Conservation (phyloP, 805 yeast genomes). For the Candida orba region DNA sequence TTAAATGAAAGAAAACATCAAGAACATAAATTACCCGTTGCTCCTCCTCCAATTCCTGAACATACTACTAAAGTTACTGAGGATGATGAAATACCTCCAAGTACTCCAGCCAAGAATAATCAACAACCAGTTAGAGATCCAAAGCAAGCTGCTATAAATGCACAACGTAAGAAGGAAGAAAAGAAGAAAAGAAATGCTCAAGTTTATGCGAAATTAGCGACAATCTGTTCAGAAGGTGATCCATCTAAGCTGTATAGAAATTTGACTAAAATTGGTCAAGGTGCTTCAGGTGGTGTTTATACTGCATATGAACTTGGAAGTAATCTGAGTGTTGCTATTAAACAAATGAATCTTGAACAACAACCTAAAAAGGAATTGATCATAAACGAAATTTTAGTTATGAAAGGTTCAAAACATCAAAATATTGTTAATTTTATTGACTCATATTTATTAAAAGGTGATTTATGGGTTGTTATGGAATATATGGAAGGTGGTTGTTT, state of each 20-base stretch:
- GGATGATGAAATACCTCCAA: slow-evolving; percentile 1
- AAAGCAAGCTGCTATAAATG: slow-evolving; percentile 44
- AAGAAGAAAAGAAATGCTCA: slow-evolving; percentile 66
- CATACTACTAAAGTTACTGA: neutral
- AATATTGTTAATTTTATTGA: slow-evolving; percentile 94
- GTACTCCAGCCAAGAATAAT: slow-evolving; percentile 27
- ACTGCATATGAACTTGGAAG: slow-evolving; percentile 65
- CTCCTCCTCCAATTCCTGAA: slow-evolving; percentile 1
- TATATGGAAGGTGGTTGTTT: slow-evolving; percentile 98
- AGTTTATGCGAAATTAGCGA: slow-evolving; percentile 59
- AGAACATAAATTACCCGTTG: neutral
- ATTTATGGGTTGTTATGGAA: slow-evolving; percentile 97
- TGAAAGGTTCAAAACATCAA: slow-evolving; percentile 85
- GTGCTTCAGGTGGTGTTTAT: slow-evolving; percentile 96
- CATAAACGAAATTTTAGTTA: slow-evolving; percentile 90
- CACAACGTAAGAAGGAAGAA: slow-evolving; percentile 71
- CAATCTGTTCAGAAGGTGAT: slow-evolving; percentile 80
- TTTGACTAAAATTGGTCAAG: slow-evolving; percentile 88
- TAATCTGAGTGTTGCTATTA: slow-evolving; percentile 74
- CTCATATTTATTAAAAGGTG: slow-evolving; percentile 68
- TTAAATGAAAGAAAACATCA: slow-evolving; percentile 11
- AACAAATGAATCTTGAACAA: slow-evolving; percentile 89
- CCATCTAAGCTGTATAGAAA: slow-evolving; percentile 65
- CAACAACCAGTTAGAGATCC: slow-evolving; percentile 43
- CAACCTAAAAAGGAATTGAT: slow-evolving; percentile 96